Conservation (phyloP, 2,329 filamentous ascomycete genomes). For the Pseudogymnoascus verrucosus region DNA sequence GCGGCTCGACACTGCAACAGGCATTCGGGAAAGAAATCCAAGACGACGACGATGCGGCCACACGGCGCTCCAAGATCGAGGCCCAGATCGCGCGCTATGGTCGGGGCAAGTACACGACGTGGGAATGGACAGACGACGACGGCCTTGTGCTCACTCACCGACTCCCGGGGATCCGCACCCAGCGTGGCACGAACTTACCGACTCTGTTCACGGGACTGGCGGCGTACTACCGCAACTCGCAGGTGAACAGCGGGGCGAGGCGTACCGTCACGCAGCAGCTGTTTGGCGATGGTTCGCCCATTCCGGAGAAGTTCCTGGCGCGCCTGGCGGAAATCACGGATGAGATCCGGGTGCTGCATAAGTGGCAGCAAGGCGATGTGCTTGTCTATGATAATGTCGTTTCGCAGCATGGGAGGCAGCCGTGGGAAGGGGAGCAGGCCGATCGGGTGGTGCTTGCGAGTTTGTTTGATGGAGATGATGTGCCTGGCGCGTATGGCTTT, state of each 20-base stretch:
- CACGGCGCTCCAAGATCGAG: constrained; percentile 36
- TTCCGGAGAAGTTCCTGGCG: constrained; percentile 38
- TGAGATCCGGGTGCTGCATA: constrained; percentile 40
- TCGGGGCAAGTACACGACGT: constrained; percentile 37
- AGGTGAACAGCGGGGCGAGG: constrained; percentile 19
- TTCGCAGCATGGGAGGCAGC: constrained; percentile 41
- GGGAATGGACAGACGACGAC: constrained; percentile 40
- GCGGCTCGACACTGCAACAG: constrained; percentile 38
- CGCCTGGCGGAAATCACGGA: constrained; percentile 38
- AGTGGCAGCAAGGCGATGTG: constrained; percentile 40
- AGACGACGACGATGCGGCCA: constrained; percentile 36
- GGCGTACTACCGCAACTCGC: constrained; percentile 35
- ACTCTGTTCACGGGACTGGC: constrained; percentile 40
- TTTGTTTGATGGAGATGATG: constrained; percentile 34
- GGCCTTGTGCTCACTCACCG: constrained; percentile 36
- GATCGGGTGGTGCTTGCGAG: constrained; percentile 41
- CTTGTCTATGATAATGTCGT: constrained; percentile 42
- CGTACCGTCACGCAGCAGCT: constrained; percentile 32
- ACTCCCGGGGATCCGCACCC: constrained; percentile 39
- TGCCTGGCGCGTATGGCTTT: constrained; percentile 36
- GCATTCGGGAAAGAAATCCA: constrained; percentile 40
- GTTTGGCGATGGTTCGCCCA: constrained; percentile 39
- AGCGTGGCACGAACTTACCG: constrained; percentile 37
- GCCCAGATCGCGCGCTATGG: constrained; percentile 40
- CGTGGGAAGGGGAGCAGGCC: constrained; percentile 38